These are phyloP conservation scores for Apostasia shenzhenica DNA, from an alignment of 106 monocot genomes.

Conservation along the genomic window DNA sequence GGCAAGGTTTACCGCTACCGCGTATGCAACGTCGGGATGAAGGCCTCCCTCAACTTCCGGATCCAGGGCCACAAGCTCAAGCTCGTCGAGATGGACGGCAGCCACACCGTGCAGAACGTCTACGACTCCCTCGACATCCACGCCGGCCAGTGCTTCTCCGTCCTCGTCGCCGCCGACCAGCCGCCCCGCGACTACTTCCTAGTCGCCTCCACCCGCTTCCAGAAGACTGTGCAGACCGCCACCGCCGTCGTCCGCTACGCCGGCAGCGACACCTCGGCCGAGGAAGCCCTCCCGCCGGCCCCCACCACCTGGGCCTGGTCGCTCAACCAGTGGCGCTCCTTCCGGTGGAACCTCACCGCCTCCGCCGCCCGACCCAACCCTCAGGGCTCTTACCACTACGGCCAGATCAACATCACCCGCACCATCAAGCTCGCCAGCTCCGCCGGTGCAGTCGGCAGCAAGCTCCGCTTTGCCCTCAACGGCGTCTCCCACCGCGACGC, in stretches of 20 bases:
- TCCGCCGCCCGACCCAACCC: slow-evolving; percentile 51
- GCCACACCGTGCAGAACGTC: slow-evolving; percentile 64
- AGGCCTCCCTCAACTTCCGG: slow-evolving; percentile 73
- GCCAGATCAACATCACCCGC: slow-evolving; percentile 37
- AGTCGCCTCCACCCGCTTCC: slow-evolving; percentile 44
- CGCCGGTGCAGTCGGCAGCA: slow-evolving; percentile 30
- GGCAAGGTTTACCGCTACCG: slow-evolving; percentile 41
- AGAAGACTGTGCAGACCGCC: slow-evolving; percentile 16
- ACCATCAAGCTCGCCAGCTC: slow-evolving; percentile 39
- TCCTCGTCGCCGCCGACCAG: slow-evolving; percentile 48
- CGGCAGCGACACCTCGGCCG: slow-evolving; percentile 23
- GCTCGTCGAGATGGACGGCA: slow-evolving; percentile 79
- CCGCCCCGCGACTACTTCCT: slow-evolving; percentile 36
- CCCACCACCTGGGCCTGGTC: slow-evolving; percentile 40
- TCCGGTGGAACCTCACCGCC: slow-evolving; percentile 53
- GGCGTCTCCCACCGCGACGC: slow-evolving; percentile 43
- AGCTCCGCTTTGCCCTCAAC: slow-evolving; percentile 54
- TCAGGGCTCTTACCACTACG: slow-evolving; percentile 57
- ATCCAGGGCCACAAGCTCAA: slow-evolving; percentile 59
- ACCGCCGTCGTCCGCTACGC: slow-evolving; percentile 39
- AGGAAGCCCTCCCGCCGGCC: slow-evolving; percentile 16
- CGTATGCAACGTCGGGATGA: slow-evolving; percentile 71
- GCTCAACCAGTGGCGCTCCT: slow-evolving; percentile 41
- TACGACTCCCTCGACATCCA: slow-evolving; percentile 49
- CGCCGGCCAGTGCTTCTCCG: slow-evolving; percentile 50